These are phyloP conservation scores for Graphilbum ipis-grandicollis DNA, from an alignment of 2,329 filamentous ascomycete genomes.

Conservation along the genomic window DNA sequence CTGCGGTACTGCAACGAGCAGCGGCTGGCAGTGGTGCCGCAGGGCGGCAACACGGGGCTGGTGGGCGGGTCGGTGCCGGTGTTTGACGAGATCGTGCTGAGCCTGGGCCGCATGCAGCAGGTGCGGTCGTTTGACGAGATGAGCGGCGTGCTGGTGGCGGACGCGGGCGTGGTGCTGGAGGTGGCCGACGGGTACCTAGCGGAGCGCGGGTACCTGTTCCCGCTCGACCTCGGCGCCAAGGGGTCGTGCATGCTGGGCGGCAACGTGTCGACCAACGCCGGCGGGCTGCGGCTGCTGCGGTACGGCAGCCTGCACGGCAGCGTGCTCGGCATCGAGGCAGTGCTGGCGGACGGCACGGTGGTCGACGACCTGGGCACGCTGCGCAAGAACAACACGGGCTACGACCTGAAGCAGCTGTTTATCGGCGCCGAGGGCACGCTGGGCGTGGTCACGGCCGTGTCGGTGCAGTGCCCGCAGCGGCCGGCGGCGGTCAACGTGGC, in stretches of 20 bases:
- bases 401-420: constrained; percentile 92
- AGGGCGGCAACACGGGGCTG: constrained; percentile 91
- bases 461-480: constrained; percentile 75
- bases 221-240: constrained; percentile 92
- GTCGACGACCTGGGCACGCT: constrained; percentile 76
- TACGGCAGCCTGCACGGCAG: constrained; percentile 92
- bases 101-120: constrained; percentile 74
- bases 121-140: constrained; percentile 87
- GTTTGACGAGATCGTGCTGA: constrained; percentile 96
- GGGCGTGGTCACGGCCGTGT: constrained; percentile 81
- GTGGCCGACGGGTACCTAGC: constrained; percentile 73
- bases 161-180: constrained; percentile 85
- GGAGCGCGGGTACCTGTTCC: constrained; percentile 75
- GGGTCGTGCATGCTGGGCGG: constrained; percentile 93
- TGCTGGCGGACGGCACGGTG: constrained; percentile 83
- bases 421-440: constrained; percentile 92
- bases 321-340: constrained; percentile 82
- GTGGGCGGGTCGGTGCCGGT: constrained; percentile 93
- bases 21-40: constrained; percentile 81
- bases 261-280: constrained; percentile 91
- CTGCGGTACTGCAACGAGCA: constrained; percentile 91
- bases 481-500: constrained; percentile 86
- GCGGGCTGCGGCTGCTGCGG: constrained; percentile 71
- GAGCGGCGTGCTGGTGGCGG: constrained; percentile 75
- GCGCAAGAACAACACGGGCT: constrained; percentile 97